Base-by-base conservation (phyloP, 2,329 filamentous ascomycete genomes). In the Eurotiales sp. region DNA sequence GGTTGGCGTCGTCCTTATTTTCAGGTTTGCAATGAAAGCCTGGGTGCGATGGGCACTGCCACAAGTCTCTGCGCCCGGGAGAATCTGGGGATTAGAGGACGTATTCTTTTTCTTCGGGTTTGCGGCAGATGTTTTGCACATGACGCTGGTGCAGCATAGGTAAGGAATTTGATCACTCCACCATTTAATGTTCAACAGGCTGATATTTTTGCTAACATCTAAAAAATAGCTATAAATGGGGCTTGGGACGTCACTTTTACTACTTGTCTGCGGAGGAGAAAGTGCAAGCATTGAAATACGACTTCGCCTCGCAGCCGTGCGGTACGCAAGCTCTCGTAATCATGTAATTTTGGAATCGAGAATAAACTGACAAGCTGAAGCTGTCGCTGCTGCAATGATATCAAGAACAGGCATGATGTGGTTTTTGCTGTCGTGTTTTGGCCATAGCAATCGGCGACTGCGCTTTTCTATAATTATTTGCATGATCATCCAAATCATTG, bases 391-490 rank as follows among this genome's bases (percentile, higher is more conserved):
- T 1, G 61, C 65, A 2, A 69, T 69, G 66, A 51, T 67, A 27
- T 69, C 65, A 4, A 58, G 67, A 3, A 61, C 67, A 6, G 66
- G 66, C 17, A 69, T 70, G 61, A 69, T 67, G 58, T 65, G 65
- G 59, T 69, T 69, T 32, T 56, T 70, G 4, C 58, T 65, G 50
- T 66, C 58, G 2, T 70, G 67, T 43, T 70, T 69, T 36, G 59
- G 60, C 8, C 59, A 61, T 8, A 66, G 60, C 25, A 60, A 67
- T 34, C 59, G 55, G 22, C 61, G 60, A 15, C 52, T 69, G n/a
- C 61, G 63, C 1, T 34, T 61, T 6, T 60, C 58, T 4, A 65
- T 70, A n/a, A 55, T 67, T n/a, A 27, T 60, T 10, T 68, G 65
- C 36, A 60, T 65, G 22, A 48, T 64, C 17, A 53, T 69, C 4